Evolutionary conservation across 2,329 filamentous ascomycete species (phyloP).

Genomic region (Fusarium zealandicum): DNA sequence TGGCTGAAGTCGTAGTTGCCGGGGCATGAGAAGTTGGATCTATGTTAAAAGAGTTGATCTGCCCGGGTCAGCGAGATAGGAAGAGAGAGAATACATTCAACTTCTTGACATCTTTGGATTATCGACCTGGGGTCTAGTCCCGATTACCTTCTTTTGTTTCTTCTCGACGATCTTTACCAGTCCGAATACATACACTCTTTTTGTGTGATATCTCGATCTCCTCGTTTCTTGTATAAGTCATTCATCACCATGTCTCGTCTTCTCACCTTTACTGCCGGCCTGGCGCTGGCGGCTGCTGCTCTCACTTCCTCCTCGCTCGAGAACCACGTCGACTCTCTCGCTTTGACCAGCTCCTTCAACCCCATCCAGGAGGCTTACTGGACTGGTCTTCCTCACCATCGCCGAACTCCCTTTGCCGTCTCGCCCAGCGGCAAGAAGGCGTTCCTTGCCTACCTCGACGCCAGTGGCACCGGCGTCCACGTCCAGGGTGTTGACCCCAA

Average conservation of each 20-base stretch:
- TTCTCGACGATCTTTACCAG: conserved; percentile 33
- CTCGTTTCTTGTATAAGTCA: conserved; percentile 11
- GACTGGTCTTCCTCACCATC: conserved; percentile 67
- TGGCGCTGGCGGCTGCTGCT: conserved; percentile 40
- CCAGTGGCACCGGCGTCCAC: conserved; percentile 62
- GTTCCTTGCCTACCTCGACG: conserved; percentile 67
- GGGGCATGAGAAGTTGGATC: background rate
- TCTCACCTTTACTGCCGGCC: conserved; percentile 36
- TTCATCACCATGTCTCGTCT: conserved; percentile 36
- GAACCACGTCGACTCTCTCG: conserved; percentile 51
- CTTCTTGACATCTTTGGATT: conserved; percentile 22
- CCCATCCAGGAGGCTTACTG: conserved; percentile 67
- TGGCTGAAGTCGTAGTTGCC: conserved; percentile 18
- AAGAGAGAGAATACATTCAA: conserved; percentile 27
- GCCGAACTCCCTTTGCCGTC: conserved; percentile 67
- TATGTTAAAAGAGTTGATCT: conserved; percentile 26
- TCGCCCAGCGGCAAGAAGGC: conserved; percentile 66
- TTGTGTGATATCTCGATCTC: conserved; percentile 7
- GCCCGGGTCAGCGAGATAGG: conserved; percentile 1
- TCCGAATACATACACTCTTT: conserved; percentile 26
- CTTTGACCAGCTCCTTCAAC: conserved; percentile 60
- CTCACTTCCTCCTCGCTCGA: conserved; percentile 39
- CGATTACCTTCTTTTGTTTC: conserved; percentile 37
- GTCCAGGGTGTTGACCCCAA: conserved; percentile 62
- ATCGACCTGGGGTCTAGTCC: conserved; percentile 36